Percentiles rank a stretch among this genome's conserved stretches.
Evolutionary conservation across 768 basidiomycete genomes (phyloP).

Genomic region (Sarcodon aspratus): DNA sequence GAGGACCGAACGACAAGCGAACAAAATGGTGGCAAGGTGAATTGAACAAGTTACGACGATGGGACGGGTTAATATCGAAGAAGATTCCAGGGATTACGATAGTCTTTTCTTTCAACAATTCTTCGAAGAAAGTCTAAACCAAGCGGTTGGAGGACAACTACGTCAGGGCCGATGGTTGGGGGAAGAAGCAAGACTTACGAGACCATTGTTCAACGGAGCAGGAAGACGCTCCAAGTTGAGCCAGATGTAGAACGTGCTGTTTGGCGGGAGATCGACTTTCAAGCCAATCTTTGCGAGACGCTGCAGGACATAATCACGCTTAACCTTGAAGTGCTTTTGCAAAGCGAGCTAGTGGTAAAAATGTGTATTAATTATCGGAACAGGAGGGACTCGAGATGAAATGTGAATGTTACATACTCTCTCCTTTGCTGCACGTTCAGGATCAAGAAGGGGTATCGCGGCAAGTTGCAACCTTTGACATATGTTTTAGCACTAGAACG

Average conservation of each 20-base stretch:
- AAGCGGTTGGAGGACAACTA: neutral
- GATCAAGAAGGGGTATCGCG: conserved; percentile 75
- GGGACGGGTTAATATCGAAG: conserved; percentile 73
- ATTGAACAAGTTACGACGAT: conserved; percentile 81
- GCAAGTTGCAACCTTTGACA: conserved; percentile 67
- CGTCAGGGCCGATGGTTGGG: neutral
- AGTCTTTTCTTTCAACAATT: conserved; percentile 80
- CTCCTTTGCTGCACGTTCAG: conserved; percentile 53
- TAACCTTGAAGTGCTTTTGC: conserved; percentile 83
- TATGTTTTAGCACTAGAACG: neutral
- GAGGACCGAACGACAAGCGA: conserved; percentile 79
- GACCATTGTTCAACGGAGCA: conserved; percentile 75
- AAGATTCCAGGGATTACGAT: conserved; percentile 90
- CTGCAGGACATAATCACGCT: conserved; percentile 81
- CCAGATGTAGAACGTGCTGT: conserved; percentile 92
- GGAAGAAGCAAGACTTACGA: conserved; percentile 32
- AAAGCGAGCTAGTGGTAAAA: conserved; percentile 46
- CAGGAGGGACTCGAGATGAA: neutral
- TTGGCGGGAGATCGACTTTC: conserved; percentile 65
- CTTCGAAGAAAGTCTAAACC: conserved; percentile 81
- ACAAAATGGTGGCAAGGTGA: conserved; percentile 89
- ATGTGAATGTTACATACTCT: conserved; percentile 16
- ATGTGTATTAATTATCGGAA: neutral
- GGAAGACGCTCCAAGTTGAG: conserved; percentile 75
- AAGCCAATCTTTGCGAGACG: conserved; percentile 73